Conservation (phyloP, 805 yeast genomes). For the baker's yeast (Saccharomyces cerevisiae) region DNA sequence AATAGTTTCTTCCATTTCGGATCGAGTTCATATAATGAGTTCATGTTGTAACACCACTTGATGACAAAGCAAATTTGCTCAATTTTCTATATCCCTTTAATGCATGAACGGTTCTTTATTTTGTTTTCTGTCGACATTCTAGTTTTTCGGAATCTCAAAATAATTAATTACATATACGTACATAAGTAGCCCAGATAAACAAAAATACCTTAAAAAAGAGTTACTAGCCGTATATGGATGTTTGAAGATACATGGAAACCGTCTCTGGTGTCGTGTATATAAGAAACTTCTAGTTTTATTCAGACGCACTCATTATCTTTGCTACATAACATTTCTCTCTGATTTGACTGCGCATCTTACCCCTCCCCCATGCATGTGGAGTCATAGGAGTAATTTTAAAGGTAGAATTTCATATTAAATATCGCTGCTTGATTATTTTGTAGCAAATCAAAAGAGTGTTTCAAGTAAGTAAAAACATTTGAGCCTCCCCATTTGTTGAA, state of each 20-base stretch:
- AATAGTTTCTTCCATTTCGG: constrained; percentile 51
- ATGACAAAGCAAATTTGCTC: background rate
- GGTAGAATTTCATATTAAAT: background rate
- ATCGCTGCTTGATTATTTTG: background rate
- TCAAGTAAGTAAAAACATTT: background rate
- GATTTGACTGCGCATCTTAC: background rate
- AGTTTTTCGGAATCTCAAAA: background rate
- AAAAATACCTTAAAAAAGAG: background rate
- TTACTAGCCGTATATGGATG: background rate
- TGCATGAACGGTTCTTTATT: background rate
- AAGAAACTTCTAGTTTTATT: too few relatives aligned
- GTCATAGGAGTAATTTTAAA: too few relatives aligned
- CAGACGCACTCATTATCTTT: too few relatives aligned
- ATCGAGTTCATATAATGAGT: constrained; percentile 50
- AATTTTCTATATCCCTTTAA: constrained; percentile 8
- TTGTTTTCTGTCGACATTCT: background rate
- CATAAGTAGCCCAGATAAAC: background rate
- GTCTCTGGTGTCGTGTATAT: background rate
- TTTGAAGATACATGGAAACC: background rate
- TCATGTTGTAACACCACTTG: constrained; percentile 27
- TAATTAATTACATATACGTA: background rate
- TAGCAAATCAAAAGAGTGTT: background rate
- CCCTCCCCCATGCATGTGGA: background rate
- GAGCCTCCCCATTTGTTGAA: too few relatives aligned
- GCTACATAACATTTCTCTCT: background rate